Base-by-base conservation (phyloP, 2,329 filamentous ascomycete species). In the Aspergillus costaricaensis region DNA sequence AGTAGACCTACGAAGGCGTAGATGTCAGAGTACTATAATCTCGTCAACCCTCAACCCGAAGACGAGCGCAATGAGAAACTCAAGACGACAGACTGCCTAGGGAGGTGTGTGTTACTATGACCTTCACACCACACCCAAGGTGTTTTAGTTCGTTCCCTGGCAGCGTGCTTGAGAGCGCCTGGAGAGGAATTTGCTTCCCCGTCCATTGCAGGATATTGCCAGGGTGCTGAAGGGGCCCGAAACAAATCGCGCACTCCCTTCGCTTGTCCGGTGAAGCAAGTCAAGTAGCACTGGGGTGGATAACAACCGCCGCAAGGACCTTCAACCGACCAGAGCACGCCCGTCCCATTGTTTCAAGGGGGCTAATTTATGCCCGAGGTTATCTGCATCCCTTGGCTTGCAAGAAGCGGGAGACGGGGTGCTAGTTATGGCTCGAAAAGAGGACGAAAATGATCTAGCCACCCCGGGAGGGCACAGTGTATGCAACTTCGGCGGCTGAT, bases 281-380 rank as follows among this genome's bases (percentile, higher is more conserved):
- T 47, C 39, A 55, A 47, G 53, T 47, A 55, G 53, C 53, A 32
- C 15, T 21, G 53, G 53, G 30, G 53, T 55, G 53, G 53, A 32
- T 55, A 36, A 23, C 5, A 2, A 32, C 25, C 9, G 53, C n/a
- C 41, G 53, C 53, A 44, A 55, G 39, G 53, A 15, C 53, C 53
- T 44, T 44, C 25, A 19, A 25, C 30, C 30, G 53, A 55, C n/a
- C 53, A 32, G 41, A 32, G 53, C 53, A 47, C 39, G 17, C 41
- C 39, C 39, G 19, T 5, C 12, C 52, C 52, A 32, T 19, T 47
- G 53, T 55, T 55, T 55, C 53, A 55, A 41, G 43, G 41, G 19
- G 53, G 14, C 19, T 44, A 23, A 32, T 27, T 32, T 14, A 32
- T 44, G 39, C 53, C 53, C 53, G 14, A 55, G 39, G n/a, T 15